These are phyloP conservation scores for Vaccinium corymbosum DNA, from an alignment of 148 eudicot genomes.

Conservation along the genomic window DNA sequence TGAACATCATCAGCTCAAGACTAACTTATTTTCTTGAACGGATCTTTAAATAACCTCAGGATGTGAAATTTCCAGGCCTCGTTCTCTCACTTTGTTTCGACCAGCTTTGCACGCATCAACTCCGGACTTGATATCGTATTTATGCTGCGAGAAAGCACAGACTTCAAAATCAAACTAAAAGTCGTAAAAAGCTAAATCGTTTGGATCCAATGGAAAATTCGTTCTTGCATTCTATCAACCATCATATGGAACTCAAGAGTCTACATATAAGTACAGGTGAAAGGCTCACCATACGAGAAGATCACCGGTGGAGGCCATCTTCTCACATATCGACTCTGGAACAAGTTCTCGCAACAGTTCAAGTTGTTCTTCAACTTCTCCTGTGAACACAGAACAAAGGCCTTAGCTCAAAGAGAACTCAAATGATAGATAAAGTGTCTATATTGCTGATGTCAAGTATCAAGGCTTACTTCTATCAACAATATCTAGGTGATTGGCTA, in stretches of 20 bases:
- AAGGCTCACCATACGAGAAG: constrained; percentile 53
- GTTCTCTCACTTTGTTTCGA: constrained; percentile 44
- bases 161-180: constrained; percentile 5
- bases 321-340: constrained; percentile 68
- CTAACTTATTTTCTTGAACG: background rate
- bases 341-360: constrained; percentile 61
- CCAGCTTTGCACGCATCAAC: constrained; percentile 50
- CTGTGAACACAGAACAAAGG: constrained; percentile 28
- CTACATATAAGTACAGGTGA: background rate
- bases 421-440: background rate
- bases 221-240: background rate
- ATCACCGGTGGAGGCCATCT: constrained; percentile 51
- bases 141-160: constrained; percentile 45
- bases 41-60: background rate
- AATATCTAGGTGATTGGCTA: constrained; percentile 47
- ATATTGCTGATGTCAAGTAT: background rate
- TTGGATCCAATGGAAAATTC: background rate
- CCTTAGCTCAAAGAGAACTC: background rate
- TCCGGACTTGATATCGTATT: constrained; percentile 55
- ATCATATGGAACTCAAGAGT: background rate
- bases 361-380: constrained; percentile 78
- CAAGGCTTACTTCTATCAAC: constrained; percentile 61
- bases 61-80: background rate
- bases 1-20: background rate
- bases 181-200: background rate